Base-by-base conservation (phyloP, 1,284 basidiomycete species). In the Apiotrichum laibachii region DNA sequence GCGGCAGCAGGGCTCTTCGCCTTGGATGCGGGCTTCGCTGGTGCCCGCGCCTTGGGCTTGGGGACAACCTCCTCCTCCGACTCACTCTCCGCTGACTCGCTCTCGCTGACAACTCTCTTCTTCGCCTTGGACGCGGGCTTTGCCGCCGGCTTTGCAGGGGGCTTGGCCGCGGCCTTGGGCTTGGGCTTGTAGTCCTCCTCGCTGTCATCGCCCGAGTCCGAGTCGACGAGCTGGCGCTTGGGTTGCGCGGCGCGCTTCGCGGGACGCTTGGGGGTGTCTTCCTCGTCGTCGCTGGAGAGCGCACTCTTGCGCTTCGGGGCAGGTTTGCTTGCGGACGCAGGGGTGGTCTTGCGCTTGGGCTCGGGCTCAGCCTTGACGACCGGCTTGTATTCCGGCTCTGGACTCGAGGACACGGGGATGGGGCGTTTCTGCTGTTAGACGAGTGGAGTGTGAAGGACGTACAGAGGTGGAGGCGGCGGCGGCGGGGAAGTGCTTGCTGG, bases 121-220 rank as follows among this genome's bases (percentile, higher is more conserved):
- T 64, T 73, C 63, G 70, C 65, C 67, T 73, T 79, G 66, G 72
- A 72, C 16, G 67, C 66, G 5, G 76, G 69, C 69, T 68, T 71
- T 16, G 65, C 40, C 43, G 51, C 40, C 1, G 53, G 35, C 69
- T 68, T 71, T 16, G 65, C 40, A 43, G 51, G 33, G 1, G 53
- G 35, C 22, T 56, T 56, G 18, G 31, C n/a, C 19, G 42, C 10
- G 56, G 60, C 39, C 65, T 60, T 44, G 33, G 26, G 37, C 26
- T 66, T 66, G 46, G 70, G 66, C 19, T 61, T 61, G 37, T 75
- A 73, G 2, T 73, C 70, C 34, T 70, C 68, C 35, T 68, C 66
- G 9, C 66, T 61, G 21, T 74, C 67, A 15, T 44, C 48, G 16
- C 60, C 57, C 15, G 61, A 58, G 19, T 58, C 55, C 13, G 35